Evolutionary conservation across 164 flowering plant species (phyloP).

Genomic region (Malania oleifera): DNA sequence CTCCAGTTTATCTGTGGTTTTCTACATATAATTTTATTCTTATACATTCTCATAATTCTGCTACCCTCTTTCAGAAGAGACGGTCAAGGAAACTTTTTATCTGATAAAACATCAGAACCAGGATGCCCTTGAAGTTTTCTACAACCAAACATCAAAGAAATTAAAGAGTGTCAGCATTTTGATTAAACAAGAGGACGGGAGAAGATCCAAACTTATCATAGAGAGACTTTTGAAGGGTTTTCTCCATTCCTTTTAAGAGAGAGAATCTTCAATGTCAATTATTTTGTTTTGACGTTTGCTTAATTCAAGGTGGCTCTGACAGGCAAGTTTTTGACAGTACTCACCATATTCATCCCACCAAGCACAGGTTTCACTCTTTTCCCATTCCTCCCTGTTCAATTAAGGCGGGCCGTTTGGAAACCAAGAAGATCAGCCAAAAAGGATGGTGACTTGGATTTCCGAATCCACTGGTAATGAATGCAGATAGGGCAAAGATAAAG

Average conservation of each 20-base stretch:
- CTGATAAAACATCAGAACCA: too few relatives aligned
- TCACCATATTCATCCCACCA: not conserved
- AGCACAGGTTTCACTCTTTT: too few relatives aligned
- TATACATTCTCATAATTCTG: too few relatives aligned
- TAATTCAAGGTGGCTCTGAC: conserved; percentile 6
- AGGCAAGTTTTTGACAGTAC: conserved; percentile 9
- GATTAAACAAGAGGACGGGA: conserved; percentile 11
- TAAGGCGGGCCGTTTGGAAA: conserved; percentile 5
- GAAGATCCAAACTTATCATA: conserved; percentile 14
- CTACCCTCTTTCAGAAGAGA: too few relatives aligned
- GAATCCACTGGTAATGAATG: not conserved
- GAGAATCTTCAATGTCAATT: conserved; percentile 2
- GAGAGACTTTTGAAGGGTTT: conserved; percentile 1
- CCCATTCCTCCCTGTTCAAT: not conserved
- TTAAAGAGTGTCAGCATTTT: not conserved
- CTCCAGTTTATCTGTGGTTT: too few relatives aligned
- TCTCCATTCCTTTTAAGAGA: not conserved
- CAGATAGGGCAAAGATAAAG: not conserved
- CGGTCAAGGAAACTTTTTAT: too few relatives aligned
- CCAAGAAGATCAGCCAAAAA: conserved; percentile 7
- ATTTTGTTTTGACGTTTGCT: not conserved
- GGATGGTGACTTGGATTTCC: conserved; percentile 8
- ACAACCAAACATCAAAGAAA: too few relatives aligned
- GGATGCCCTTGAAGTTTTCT: too few relatives aligned
- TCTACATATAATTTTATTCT: too few relatives aligned